Base-by-base conservation (phyloP, 108 stramenopile species). In the Nitzschia inconspicua region DNA sequence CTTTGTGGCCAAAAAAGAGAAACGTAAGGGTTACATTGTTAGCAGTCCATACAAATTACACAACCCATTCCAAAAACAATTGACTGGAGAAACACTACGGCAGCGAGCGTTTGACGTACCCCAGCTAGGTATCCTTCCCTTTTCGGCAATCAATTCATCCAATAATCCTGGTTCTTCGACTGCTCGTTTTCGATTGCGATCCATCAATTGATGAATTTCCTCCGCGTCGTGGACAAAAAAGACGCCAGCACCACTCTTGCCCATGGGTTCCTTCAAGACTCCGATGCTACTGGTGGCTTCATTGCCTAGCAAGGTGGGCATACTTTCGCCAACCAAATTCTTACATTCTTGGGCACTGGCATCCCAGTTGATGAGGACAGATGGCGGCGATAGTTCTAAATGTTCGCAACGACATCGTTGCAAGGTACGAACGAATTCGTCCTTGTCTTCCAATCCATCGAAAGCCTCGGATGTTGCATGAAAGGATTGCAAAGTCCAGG, bases 211-310 rank as follows among this genome's bases (percentile, higher is more conserved):
- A 48, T 76, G 71, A 48, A 81, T 71, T 50, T 81, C 75, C 30
- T 81, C 70, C 2, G 69, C 70, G 27, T 47, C 60, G 24, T 44
- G 42, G 4, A 81, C 80, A 52, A 81, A 81, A 68, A 65, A 76
- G 8, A 81, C 68, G 28, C 80, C 80, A 28, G 60, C 47, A 14
- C 80, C 80, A 35, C 63, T 58, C 9, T 59, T 61, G 34, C 80
- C 80, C 65, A 76, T 76, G 13, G 80, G 80, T 49, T 81, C 80
- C 52, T 81, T 81, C n/a, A 81, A 63, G 23, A 81, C 80, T 30
- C 71, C 80, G 35, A 69, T 26, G 5, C 13, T 22, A 1, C 48
- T 41, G 2, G 44, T 31, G 31, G 22, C 43, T 11, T 56, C 39
- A 18, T 61, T 58, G 30, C 25, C 57, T 35, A 73, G 44, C 10